Conservation (phyloP, 2,329 filamentous ascomycete genomes). For the Hymenoscyphus salicellus region DNA sequence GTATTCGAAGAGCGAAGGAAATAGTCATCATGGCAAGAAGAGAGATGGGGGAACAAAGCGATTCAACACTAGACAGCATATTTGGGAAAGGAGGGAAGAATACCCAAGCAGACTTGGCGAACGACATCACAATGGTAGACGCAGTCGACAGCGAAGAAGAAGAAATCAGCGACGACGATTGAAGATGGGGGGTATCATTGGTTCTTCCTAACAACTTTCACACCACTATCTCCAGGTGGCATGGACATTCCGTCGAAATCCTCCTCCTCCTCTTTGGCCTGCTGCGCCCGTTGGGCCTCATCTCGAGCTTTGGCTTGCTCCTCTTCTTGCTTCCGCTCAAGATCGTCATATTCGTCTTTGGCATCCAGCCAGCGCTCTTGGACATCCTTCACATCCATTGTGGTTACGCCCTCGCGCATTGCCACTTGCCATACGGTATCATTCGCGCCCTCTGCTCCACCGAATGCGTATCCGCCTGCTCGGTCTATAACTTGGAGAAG, state of each 20-base stretch:
- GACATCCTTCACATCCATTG: slow-evolving; percentile 82
- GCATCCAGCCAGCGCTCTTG: slow-evolving; percentile 95
- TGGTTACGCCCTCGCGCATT: slow-evolving; percentile 71
- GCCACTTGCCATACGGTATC: slow-evolving; percentile 97
- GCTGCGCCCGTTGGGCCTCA: slow-evolving; percentile 37
- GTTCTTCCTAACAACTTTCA: slow-evolving; percentile 66
- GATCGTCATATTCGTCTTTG: slow-evolving; percentile 81
- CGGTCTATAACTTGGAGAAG: slow-evolving; percentile 85
- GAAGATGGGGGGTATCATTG: slow-evolving; percentile 45
- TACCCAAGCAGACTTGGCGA: slow-evolving; percentile 31
- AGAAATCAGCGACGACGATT: slow-evolving; percentile 44
- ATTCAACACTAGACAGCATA: slow-evolving; percentile 40
- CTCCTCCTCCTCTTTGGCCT: slow-evolving; percentile 30
- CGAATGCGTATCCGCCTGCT: slow-evolving; percentile 90
- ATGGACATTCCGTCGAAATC: slow-evolving; percentile 51
- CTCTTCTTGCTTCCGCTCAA: slow-evolving; percentile 72
- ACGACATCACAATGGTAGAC: slow-evolving; percentile 45
- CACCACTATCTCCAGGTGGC: slow-evolving; percentile 58
- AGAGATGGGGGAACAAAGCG: slow-evolving; percentile 43
- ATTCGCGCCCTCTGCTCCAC: slow-evolving; percentile 83
- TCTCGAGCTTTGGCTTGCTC: slow-evolving; percentile 62
- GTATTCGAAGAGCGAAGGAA: slow-evolving; percentile 71
- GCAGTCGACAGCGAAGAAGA: slow-evolving; percentile 48
- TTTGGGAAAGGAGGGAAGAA: slow-evolving; percentile 36
- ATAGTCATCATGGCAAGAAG: slow-evolving; percentile 66